Base-by-base conservation (phyloP, 2,329 filamentous ascomycete genomes). In the Penicillium occitanis region DNA sequence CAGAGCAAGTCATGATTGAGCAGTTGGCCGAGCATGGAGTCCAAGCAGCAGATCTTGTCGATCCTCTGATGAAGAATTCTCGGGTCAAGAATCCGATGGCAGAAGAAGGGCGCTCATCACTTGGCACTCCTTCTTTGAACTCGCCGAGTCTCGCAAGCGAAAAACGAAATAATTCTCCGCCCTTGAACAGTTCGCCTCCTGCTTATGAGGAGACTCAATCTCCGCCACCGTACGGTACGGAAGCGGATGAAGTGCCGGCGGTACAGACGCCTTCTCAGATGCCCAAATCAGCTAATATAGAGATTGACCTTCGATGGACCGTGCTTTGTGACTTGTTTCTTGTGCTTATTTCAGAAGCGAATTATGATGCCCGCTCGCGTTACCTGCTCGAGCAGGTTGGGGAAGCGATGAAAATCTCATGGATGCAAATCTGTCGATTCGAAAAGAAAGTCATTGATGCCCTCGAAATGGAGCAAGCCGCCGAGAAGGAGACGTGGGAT, bases 1-100 rank as follows among this genome's bases (percentile, higher is more conserved):
- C 79, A 66, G 95, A 99, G 79, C 95, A 99, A 81, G 84, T 99
- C 77, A 99, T 99, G 95, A 97, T 99, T 71, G 95, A 99, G 80
- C 95, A 99, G 78, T 84, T 99, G 66, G 90, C 91, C 13, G 91
- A 95, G 66, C 95, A 99, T 79, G 95, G 94, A 4, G 93, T 99
- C 6, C 84, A 92, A 68, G 90, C 95, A 0, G 82, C 84, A 53
- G 95, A 99, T 76, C 82, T 99, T 66, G 93, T 92, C 0, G 90
- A 91, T 0, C 87, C 91, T 0, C 83, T 99, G 53, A 96, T 96
- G 89, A 88, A 92, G 69, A 99, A 98, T 77, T 88, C 95, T 13
- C 87, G 93, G 61, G 93, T 99, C 40, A 92, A 92, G 74, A 99
- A 99, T 73, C 95, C 95, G 5, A 90, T 95, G 85, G 91, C 90